phyloP scores from a whole-genome alignment of 2,329 filamentous ascomycete species.

The Phyllachora maydis region DNA sequence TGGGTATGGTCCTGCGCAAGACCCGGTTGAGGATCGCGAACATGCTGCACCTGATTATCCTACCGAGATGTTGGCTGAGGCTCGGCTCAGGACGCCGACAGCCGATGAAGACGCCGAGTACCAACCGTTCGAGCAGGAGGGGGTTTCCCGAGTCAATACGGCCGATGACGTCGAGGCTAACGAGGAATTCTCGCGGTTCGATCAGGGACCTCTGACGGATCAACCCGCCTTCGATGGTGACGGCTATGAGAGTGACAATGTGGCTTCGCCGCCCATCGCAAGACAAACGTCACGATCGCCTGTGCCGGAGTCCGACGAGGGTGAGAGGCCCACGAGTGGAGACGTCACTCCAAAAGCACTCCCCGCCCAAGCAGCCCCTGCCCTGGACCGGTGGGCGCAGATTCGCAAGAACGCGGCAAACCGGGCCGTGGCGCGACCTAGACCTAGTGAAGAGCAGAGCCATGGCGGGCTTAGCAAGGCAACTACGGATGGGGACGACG shows the following conservation, averaged over 20 bases:
- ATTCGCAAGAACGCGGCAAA: constrained; percentile 89
- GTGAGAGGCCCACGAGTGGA: constrained; percentile 10
- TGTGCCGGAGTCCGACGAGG: constrained; percentile 7
- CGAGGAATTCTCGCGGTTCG: constrained; percentile 47
- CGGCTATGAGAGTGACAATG: constrained; percentile 25
- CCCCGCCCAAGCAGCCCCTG: too few species aligned
- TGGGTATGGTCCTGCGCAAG: constrained; percentile 7
- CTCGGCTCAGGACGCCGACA: constrained; percentile 6
- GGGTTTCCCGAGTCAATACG: constrained; percentile 37
- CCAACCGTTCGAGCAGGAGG: constrained; percentile 21
- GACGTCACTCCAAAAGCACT: constrained; percentile 11
- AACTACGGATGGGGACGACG: constrained; percentile 51
- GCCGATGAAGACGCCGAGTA: constrained; percentile 15
- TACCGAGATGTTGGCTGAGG: constrained; percentile 5
- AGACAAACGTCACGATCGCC: constrained; percentile 14
- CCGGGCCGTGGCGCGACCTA: constrained; percentile 43
- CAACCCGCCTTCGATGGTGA: constrained; percentile 59
- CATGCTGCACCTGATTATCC: constrained; percentile 6
- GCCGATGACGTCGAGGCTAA: constrained; percentile 36
- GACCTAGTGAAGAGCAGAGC: constrained; percentile 44
- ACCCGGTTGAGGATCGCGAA: constrained; percentile 6
- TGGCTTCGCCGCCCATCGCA: constrained; percentile 28
- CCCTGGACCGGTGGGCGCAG: constrained; percentile 93
- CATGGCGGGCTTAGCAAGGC: constrained; percentile 33
- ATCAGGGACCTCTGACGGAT: constrained; percentile 73